Percentiles rank a stretch among this genome's conserved stretches.
Evolutionary conservation across 192 early-diverging fungal genomes (phyloP).

Genomic region (Spinellus fusiger): DNA sequence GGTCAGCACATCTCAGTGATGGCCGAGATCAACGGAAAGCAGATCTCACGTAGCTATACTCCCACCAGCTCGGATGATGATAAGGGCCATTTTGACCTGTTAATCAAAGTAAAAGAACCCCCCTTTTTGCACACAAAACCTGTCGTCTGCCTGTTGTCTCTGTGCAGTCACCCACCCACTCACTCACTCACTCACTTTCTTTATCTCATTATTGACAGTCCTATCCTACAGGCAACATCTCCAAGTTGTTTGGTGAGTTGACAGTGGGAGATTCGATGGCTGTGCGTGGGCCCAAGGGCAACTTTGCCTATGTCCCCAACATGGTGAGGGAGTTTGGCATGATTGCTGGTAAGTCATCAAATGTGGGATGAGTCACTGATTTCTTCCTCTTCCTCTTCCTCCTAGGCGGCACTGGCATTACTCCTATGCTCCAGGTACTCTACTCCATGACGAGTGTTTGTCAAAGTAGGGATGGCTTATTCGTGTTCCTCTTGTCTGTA

Average conservation of each 20-base stretch:
- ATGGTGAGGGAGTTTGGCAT: slow-evolving; percentile 76
- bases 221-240: slow-evolving; percentile 78
- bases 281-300: slow-evolving; percentile 86
- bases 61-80: slow-evolving; percentile 83
- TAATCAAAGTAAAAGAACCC: slow-evolving; percentile 68
- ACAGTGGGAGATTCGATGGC: slow-evolving; percentile 66
- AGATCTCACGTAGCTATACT: slow-evolving; percentile 84
- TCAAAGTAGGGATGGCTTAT: background rate
- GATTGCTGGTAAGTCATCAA: slow-evolving; percentile 69
- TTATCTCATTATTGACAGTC: too few species aligned
- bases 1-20: slow-evolving; percentile 91
- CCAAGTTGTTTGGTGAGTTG: slow-evolving; percentile 64
- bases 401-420: slow-evolving; percentile 62
- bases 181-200: too few species aligned
- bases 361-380: background rate
- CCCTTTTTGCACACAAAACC: background rate
- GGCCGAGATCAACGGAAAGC: slow-evolving; percentile 79
- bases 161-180: background rate
- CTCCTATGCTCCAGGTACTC: slow-evolving; percentile 48
- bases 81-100: slow-evolving; percentile 82
- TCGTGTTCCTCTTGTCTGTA: background rate
- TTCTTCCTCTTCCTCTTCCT: background rate
- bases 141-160: background rate
- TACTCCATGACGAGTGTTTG: slow-evolving; percentile 2
- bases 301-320: slow-evolving; percentile 81